Conservation (phyloP, 352 stramenopile genomes). For the Thraustochytrium striatum region DNA sequence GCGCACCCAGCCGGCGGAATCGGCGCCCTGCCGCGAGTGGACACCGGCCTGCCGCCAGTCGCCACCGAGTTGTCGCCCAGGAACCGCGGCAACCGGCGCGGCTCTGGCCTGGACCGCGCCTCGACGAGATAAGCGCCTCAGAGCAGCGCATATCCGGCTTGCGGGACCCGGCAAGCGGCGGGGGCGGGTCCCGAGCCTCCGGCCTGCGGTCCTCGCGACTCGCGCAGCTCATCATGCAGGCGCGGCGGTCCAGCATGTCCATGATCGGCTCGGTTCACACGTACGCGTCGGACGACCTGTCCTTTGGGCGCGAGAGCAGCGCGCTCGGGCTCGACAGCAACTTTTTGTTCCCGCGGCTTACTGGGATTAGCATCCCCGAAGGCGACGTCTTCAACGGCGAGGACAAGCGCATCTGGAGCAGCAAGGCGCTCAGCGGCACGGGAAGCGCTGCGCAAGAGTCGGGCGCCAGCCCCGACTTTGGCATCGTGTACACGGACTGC, state of each 20-base stretch:
- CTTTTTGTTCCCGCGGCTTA: slow-evolving; percentile 25
- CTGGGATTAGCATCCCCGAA: slow-evolving; percentile 36
- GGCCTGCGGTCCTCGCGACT: slow-evolving; percentile 7
- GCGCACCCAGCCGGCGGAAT: too few relatives aligned
- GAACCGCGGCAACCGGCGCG: neutral
- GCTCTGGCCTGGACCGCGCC: neutral
- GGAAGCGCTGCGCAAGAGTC: too few relatives aligned
- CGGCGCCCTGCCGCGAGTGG: neutral
- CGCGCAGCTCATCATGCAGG: slow-evolving; percentile 30
- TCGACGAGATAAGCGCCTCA: neutral
- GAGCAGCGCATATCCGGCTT: slow-evolving; percentile 9
- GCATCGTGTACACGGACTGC: slow-evolving; percentile 41
- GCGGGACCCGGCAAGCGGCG: neutral
- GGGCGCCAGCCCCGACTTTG: neutral
- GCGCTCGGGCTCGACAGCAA: slow-evolving; percentile 2
- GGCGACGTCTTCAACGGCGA: neutral
- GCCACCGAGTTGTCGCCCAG: neutral
- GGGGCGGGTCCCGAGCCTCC: neutral
- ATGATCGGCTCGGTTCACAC: slow-evolving; percentile 40
- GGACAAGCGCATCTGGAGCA: slow-evolving; percentile 13
- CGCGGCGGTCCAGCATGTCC: slow-evolving; percentile 42
- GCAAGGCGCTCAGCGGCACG: neutral
- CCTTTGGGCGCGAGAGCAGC: slow-evolving; percentile 14
- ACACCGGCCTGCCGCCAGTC: neutral
- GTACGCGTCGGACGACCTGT: slow-evolving; percentile 20